Evolutionary conservation across 2,329 filamentous ascomycete genomes (phyloP), one percentile per base, ranked within the genome.

Genomic region (Aspergillus ruber): DNA sequence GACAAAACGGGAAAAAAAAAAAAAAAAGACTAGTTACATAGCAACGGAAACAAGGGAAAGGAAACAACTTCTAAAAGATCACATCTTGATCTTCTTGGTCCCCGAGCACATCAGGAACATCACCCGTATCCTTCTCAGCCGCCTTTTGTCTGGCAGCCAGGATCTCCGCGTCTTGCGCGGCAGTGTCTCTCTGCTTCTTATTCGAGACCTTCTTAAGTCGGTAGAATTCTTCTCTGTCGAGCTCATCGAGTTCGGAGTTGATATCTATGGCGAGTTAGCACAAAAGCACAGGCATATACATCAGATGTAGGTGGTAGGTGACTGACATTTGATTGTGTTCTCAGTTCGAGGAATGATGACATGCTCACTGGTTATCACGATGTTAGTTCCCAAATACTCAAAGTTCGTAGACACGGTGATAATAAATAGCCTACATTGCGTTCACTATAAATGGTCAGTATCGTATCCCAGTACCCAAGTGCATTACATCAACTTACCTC

Each of bases 181-280:
- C 86, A 27, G 75, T 84, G 59, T 90, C 86, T 60, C 86, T 77
- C 67, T 90, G 85, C 68, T 91, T 91, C 74, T 91, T 91, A 67
- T 81, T 81, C 42, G 88, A 87, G 32, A 91, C 87, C 77, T 98
- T 98, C 74, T 98, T 98, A 65, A 98, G 73, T 56, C 93, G 80
- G 73, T 96, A 98, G 69, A 98, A 98, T 67, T 98, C 93, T 68
- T 97, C 93, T 76, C 93, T 83, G 71, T 97, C 94, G 44, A 98
- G 78, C 73, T 98, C 93, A 65, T 98, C 93, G 13, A 98, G 81
- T 68, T 98, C 93, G 1, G 91, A 95, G 74, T 97, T 97, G 78
- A 97, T 97, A 65, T 97, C 83, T 86, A 49, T 4, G 25, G 9
- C 3, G 23, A 21, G 32, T 44, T 38, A 44, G 41, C 7, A 21